phyloP scores from a whole-genome alignment of 1,284 basidiomycete species.

The Rhizoctonia solani region DNA sequence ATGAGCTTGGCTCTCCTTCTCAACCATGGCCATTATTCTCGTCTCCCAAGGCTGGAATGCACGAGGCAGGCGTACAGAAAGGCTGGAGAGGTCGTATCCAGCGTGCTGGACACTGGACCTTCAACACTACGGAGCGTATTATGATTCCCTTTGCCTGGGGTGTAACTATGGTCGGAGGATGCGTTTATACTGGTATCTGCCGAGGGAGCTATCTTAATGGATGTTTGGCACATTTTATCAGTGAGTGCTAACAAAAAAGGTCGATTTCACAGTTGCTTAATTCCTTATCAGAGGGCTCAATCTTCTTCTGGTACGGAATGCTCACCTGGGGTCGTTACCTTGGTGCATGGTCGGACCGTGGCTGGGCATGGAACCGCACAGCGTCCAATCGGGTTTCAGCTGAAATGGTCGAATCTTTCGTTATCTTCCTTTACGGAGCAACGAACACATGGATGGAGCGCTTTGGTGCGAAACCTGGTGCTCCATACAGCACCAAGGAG shows the following conservation, averaged over 20 bases:
- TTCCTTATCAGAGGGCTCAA: conserved; percentile 76
- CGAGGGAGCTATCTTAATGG: conserved; percentile 74
- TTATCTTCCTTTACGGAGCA: conserved; percentile 88
- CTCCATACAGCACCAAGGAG: conserved; percentile 90
- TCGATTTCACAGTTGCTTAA: conserved; percentile 11
- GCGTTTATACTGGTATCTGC: conserved; percentile 83
- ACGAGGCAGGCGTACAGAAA: background rate
- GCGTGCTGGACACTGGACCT: conserved; percentile 48
- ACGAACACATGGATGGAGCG: conserved; percentile 98
- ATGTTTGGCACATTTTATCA: conserved; percentile 93
- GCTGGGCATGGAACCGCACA: conserved; percentile 94
- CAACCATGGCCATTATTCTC: conserved; percentile 20
- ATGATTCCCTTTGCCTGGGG: conserved; percentile 72
- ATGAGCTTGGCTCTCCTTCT: conserved; percentile 12
- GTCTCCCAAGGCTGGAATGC: conserved; percentile 14
- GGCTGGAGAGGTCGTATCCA: conserved; percentile 4
- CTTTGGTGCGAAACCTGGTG: conserved; percentile 78
- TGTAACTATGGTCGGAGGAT: conserved; percentile 68
- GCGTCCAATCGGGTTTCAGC: conserved; percentile 59
- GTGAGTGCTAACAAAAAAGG: conserved; percentile 52
- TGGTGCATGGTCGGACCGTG: conserved; percentile 83
- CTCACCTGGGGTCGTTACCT: conserved; percentile 89
- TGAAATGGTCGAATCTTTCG: conserved; percentile 84
- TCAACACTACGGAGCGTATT: conserved; percentile 61
- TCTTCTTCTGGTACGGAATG: conserved; percentile 91